phyloP scores from a whole-genome alignment of 2,329 filamentous ascomycete genomes.

The Apiospora aurea region DNA sequence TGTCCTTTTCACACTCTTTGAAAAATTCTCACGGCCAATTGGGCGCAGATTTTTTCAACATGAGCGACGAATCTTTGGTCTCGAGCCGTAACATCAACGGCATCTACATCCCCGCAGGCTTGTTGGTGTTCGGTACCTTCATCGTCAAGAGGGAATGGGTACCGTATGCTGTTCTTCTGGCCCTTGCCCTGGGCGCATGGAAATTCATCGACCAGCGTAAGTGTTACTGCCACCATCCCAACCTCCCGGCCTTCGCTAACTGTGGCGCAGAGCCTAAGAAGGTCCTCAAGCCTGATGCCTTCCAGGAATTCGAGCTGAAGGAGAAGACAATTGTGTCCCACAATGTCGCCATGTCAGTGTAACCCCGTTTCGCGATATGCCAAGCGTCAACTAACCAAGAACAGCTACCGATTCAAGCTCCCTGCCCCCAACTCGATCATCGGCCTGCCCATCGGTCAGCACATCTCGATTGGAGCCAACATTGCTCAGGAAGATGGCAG shows the following conservation, averaged over 20 bases:
- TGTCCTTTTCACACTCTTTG: conserved; percentile 7
- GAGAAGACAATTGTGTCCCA: conserved; percentile 97
- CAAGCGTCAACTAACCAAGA: conserved; percentile 28
- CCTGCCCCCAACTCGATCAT: conserved; percentile 81
- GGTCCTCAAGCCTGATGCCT: conserved; percentile 84
- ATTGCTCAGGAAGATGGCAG: conserved; percentile 72
- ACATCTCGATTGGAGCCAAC: conserved; percentile 92
- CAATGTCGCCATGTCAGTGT: conserved; percentile 90
- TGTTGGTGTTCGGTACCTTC: conserved; percentile 77
- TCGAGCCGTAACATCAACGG: conserved; percentile 76
- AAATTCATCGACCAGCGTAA: conserved; percentile 77
- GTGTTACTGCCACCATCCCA: conserved; percentile 44
- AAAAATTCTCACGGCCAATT: conserved; percentile 10
- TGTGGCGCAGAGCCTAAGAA: conserved; percentile 71
- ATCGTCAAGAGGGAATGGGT: conserved; percentile 83
- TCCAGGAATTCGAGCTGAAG: conserved; percentile 91
- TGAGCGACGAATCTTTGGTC: conserved; percentile 50
- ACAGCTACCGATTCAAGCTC: conserved; percentile 89
- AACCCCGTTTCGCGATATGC: conserved; percentile 9
- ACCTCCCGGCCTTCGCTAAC: conserved; percentile 30
- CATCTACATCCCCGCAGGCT: conserved; percentile 82
- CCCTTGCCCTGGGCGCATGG: conserved; percentile 70
- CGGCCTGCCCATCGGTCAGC: conserved; percentile 96
- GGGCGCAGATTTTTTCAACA: conserved; percentile 35
- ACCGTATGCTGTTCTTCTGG: conserved; percentile 72